Percentiles rank a stretch among this genome's conserved stretches.
These are phyloP conservation scores for Naganishia kalamii DNA, from an alignment of 768 basidiomycete genomes.

Conservation along the genomic window DNA sequence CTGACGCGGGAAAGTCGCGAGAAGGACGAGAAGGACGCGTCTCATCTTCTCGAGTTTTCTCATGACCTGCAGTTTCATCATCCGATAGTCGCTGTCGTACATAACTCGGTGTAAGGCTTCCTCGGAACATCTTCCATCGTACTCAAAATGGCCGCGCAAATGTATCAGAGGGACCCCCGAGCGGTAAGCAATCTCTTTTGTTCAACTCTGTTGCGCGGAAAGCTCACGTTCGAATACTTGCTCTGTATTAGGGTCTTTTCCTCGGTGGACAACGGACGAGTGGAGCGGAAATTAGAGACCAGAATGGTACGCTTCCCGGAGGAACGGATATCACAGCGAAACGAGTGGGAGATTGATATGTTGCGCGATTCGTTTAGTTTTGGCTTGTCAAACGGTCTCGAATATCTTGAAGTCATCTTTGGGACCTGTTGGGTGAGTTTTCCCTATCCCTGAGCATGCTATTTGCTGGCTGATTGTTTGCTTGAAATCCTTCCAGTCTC, in stretches of 20 bases:
- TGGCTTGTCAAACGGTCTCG: conserved; percentile 91
- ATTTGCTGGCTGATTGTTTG: not conserved
- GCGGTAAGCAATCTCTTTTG: conserved; percentile 34
- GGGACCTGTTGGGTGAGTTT: conserved; percentile 84
- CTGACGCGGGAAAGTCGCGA: too few relatives aligned
- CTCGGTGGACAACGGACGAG: conserved; percentile 88
- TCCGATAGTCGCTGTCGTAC: too few relatives aligned
- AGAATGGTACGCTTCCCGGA: conserved; percentile 65
- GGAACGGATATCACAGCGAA: conserved; percentile 14
- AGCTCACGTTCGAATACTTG: not conserved
- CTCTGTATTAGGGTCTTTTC: conserved; percentile 60
- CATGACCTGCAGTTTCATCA: not conserved
- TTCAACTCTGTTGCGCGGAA: not conserved
- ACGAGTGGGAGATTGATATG: conserved; percentile 21
- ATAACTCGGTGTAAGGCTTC: not conserved
- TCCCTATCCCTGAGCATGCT: conserved; percentile 1
- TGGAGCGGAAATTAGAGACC: conserved; percentile 92
- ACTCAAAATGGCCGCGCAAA: conserved; percentile 38
- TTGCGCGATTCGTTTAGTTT: conserved; percentile 54
- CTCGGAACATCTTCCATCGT: too few relatives aligned
- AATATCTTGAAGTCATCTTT: conserved; percentile 95
- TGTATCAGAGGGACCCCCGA: conserved; percentile 48
- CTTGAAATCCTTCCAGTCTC: conserved; percentile 23
- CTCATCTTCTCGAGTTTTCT: too few relatives aligned
- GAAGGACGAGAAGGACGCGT: too few relatives aligned